Conservation (phyloP, 169 alveolate species). For the Plasmodium cynomolgi region DNA sequence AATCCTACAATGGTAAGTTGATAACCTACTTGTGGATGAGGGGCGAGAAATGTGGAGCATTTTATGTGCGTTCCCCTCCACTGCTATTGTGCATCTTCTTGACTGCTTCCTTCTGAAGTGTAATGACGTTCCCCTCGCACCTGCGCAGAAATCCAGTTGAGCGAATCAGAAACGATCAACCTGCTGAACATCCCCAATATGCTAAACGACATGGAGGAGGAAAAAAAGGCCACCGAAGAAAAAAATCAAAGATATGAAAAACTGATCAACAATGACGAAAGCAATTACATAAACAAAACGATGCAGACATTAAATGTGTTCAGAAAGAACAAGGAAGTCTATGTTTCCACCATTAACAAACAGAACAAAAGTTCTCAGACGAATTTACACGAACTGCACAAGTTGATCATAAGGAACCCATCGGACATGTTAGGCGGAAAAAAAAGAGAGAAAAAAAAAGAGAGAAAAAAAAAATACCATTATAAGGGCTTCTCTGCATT, state of each 20-base stretch:
- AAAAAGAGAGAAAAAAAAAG: background rate
- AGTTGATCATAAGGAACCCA: slow-evolving; percentile 28
- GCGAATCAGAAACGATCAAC: slow-evolving; percentile 58
- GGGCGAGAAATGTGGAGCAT: background rate
- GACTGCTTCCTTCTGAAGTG: background rate
- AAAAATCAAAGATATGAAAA: slow-evolving; percentile 49
- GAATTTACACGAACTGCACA: slow-evolving; percentile 62
- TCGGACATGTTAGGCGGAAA: slow-evolving; percentile 34
- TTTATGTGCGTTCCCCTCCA: background rate
- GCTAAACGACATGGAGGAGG: slow-evolving; percentile 50
- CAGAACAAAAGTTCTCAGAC: slow-evolving; percentile 65
- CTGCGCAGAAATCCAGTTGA: slow-evolving; percentile 31
- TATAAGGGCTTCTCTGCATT: background rate
- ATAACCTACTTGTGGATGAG: background rate
- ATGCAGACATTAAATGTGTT: slow-evolving; percentile 71
- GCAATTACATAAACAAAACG: slow-evolving; percentile 50
- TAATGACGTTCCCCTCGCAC: background rate
- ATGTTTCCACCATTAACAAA: slow-evolving; percentile 64
- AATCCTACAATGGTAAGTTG: slow-evolving; percentile 46
- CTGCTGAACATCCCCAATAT: slow-evolving; percentile 61
- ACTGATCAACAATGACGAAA: slow-evolving; percentile 63
- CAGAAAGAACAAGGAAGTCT: slow-evolving; percentile 63
- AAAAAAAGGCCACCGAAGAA: slow-evolving; percentile 8
- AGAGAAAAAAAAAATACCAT: background rate
- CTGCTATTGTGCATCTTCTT: background rate